A percentile compares a stretch with the other conserved stretches of the same genome.
phyloP scores from a whole-genome alignment of 139 green algal species.

The Chlorella sp. region DNA sequence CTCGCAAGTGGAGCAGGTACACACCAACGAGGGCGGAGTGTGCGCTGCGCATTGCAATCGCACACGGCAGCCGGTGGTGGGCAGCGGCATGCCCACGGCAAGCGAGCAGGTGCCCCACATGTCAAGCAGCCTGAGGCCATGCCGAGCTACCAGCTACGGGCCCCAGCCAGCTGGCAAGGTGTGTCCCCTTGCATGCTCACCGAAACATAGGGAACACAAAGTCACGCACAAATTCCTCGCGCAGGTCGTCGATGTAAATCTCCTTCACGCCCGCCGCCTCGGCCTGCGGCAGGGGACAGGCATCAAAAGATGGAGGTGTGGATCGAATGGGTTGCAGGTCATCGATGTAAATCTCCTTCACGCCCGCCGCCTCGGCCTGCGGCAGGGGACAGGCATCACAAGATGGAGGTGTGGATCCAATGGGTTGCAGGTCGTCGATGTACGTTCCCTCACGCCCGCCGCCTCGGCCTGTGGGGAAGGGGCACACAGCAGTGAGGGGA shows the following conservation, averaged over 20 bases:
- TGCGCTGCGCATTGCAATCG: background rate
- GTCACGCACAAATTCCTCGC: constrained; percentile 98
- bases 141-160: background rate
- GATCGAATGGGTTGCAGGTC: too few species aligned
- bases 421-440: constrained; percentile 97
- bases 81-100: background rate
- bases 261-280: constrained; percentile 94
- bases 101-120: too few species aligned
- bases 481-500: too few species aligned
- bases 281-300: constrained; percentile 42
- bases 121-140: background rate
- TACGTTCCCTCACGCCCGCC: constrained; percentile 97
- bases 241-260: constrained; percentile 98
- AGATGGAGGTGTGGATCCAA: too few species aligned
- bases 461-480: constrained; percentile 74
- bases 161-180: background rate
- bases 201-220: constrained; percentile 99
- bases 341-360: constrained; percentile 99
- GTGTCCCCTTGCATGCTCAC: constrained; percentile 22
- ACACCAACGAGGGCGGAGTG: too few species aligned
- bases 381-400: too few species aligned
- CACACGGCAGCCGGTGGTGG: background rate
- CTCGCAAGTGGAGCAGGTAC: too few species aligned
- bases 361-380: constrained; percentile 82
- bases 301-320: too few species aligned